Base-by-base conservation (phyloP, 164 flowering plant genomes). In the Macadamia integrifolia region DNA sequence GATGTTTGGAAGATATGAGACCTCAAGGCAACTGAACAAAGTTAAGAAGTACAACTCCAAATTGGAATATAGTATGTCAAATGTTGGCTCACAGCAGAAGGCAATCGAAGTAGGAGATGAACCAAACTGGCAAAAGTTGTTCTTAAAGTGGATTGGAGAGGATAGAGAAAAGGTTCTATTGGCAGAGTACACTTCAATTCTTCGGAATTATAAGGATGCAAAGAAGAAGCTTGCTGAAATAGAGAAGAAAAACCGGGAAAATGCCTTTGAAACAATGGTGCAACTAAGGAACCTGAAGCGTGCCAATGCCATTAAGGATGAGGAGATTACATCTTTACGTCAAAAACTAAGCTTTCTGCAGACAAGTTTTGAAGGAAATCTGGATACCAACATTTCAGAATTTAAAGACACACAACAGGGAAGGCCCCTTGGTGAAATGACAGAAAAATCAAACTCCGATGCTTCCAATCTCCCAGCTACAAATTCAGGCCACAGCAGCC, bases 101-200 rank as follows among this genome's bases (percentile, higher is more conserved):
- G 13, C 17, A 6, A 64, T 7, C 6, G 58, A 50, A 18, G 31
- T 67, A 32, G 81, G 70, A 42, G 82, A 77, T 70, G 79, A 78
- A 69, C 84, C 84, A 58, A 81, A 89, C 58, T 86, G 90, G 94
- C 75, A 77, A 75, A 61, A 82, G 58, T 15, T 88, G 71, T 80
- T 77, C 73, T 14, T 64, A 66, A 66, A 73, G 69, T 18, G 88
- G 87, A 7, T 59, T 84, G 70, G 84, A 84, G 84, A 84, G 35
- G 78, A 81, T 23, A 83, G 77, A 69, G 87, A 88, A 68, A 79
- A 84, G 58, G 62, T 67, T 66, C 66, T 87, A 56, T 60, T 88
- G 68, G 29, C 49, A 6, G 83, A 86, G 67, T 87, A 89, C 60
- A 85, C 89, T 1, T 57, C 80, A 32, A 71, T 77, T 49, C 88